Evolutionary conservation across 1,284 basidiomycete genomes (phyloP), one percentile per base, ranked within the genome.

Genomic region (Chondrostereum purpureum): DNA sequence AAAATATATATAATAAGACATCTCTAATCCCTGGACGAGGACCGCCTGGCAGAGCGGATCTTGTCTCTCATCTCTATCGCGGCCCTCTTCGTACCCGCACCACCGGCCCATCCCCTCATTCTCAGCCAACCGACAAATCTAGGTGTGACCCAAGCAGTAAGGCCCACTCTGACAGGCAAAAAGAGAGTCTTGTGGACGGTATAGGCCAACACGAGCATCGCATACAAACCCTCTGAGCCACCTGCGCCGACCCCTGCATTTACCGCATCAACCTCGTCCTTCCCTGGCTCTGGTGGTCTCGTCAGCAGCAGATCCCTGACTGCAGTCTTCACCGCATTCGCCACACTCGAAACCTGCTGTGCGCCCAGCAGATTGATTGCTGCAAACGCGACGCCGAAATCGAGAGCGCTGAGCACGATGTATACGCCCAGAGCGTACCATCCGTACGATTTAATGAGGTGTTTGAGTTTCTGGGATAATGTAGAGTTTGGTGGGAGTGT

Each of bases 161-260:
- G 64, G 0, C 91, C 94, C 0, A 97, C 80, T 17, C 96, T 70
- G 16, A 98, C 63, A 4, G 96, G 95, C n/a, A 98, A 62, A 58
- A 98, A 84, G 0, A 92, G 61, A 0, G 92, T 96, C 69, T 99
- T 99, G 76, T 99, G 95, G 44, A 99, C 83, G 5, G 89, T 88
- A 63, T 94, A 99, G 5, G 96, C 95, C 49, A 99, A 70, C 0
- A 92, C 80, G 34, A 92, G 67, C 78, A 97, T 96, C 24, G 94
- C 92, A 65, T 91, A 94, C 5, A 97, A 66, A 20, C 87, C 78
- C 57, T 88, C 85, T 2, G 78, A 72, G 2, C 77, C 74, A 14
- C 55, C 53, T 22, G 55, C 55, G 16, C 48, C 62, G 41, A 59
- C 58, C 39, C 55, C 51, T 12, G 51, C 49, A 5, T 55, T 53